phyloP scores from a whole-genome alignment of 257 asterid species.

The Nicotiana noctiflora region DNA sequence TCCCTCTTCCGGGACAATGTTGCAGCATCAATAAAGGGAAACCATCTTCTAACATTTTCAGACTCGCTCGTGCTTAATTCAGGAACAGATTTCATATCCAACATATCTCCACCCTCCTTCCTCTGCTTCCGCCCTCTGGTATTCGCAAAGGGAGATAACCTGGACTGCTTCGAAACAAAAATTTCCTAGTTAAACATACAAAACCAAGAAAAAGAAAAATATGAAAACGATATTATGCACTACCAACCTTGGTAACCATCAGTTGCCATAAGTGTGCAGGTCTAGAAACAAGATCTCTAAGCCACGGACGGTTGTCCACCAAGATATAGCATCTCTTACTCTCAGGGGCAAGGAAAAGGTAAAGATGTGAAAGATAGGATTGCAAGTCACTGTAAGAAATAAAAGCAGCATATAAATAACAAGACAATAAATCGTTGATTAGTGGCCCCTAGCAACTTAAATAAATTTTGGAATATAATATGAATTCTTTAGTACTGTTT shows the following conservation, averaged over 20 bases:
- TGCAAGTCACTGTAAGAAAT: slow-evolving; percentile 67
- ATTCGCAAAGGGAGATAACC: slow-evolving; percentile 92
- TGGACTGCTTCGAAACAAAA: slow-evolving; percentile 50
- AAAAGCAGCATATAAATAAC: not conserved
- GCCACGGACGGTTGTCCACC: slow-evolving; percentile 95
- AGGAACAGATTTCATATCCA: slow-evolving; percentile 32
- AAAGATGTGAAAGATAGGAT: slow-evolving; percentile 92
- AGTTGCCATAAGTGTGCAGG: slow-evolving; percentile 92
- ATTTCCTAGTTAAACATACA: not conserved
- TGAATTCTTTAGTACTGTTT: not conserved
- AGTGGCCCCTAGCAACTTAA: not conserved
- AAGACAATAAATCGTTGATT: not conserved
- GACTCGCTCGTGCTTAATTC: slow-evolving; percentile 30
- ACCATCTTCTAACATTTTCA: slow-evolving; percentile 52
- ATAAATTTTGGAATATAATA: not conserved
- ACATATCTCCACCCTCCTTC: slow-evolving; percentile 30
- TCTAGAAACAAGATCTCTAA: slow-evolving; percentile 66
- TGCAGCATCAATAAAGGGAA: slow-evolving; percentile 61
- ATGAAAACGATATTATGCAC: not conserved
- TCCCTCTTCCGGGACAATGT: slow-evolving; percentile 76
- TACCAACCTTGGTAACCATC: slow-evolving; percentile 92
- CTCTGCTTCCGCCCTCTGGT: slow-evolving; percentile 55
- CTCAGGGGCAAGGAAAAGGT: slow-evolving; percentile 69
- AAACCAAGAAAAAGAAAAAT: not conserved
- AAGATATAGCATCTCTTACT: slow-evolving; percentile 68